A percentile compares a stretch with the other conserved stretches of the same genome.
Conservation (phyloP, 164 flowering plant genomes). For the Platanus orientalis region DNA sequence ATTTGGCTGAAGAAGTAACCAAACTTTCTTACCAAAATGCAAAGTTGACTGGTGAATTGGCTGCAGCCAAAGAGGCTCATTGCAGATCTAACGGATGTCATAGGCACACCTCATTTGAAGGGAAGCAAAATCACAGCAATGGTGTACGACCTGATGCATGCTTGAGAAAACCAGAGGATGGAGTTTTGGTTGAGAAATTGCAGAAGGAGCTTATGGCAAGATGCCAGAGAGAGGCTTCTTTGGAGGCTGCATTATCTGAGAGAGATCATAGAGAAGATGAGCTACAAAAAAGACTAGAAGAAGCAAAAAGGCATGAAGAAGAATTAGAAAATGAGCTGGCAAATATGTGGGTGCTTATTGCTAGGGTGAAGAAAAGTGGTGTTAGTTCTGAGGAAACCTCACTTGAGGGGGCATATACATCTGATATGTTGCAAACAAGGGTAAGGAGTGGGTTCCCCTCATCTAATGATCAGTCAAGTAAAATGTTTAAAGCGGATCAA, state of each 20-base stretch:
- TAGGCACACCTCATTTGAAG: constrained; percentile 24
- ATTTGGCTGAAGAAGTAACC: constrained; percentile 86
- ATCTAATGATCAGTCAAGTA: constrained; percentile 19
- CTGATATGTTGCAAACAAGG: constrained; percentile 9
- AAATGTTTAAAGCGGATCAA: constrained; percentile 20
- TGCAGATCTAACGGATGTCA: constrained; percentile 31
- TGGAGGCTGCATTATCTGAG: constrained; percentile 50
- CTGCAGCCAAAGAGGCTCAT: constrained; percentile 39
- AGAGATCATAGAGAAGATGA: constrained; percentile 51
- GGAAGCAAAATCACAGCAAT: constrained; percentile 22
- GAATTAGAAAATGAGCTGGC: constrained; percentile 74
- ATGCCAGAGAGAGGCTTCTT: constrained; percentile 51
- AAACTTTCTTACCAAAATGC: constrained; percentile 77
- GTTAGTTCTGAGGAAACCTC: constrained; percentile 23
- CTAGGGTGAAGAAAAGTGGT: constrained; percentile 51
- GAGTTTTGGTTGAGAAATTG: constrained; percentile 39
- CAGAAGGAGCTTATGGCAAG: constrained; percentile 43
- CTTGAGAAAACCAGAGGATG: constrained; percentile 30
- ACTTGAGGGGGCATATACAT: constrained; percentile 18
- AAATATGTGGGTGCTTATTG: constrained; percentile 73
- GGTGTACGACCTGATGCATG: constrained; percentile 24
- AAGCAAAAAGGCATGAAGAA: constrained; percentile 55
- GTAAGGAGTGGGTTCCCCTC: constrained; percentile 19
- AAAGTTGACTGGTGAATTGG: constrained; percentile 52
- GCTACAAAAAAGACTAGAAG: constrained; percentile 45